phyloP scores from a whole-genome alignment of 75 land plant genomes.

The Gnetum montanum region DNA sequence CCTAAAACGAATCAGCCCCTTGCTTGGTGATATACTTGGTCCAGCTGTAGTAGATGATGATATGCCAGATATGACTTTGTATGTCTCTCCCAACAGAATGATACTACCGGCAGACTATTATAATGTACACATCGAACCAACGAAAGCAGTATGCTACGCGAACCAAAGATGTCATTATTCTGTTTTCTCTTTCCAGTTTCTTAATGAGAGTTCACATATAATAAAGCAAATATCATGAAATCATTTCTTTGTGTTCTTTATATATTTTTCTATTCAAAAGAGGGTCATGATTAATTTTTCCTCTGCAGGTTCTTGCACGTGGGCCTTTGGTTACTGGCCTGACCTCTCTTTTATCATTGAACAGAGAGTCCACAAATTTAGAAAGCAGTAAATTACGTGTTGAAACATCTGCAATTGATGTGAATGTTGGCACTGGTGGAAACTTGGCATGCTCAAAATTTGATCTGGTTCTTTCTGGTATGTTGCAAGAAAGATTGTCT shows the following conservation, averaged over 20 bases:
- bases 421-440: constrained; percentile 16
- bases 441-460: constrained; percentile 17
- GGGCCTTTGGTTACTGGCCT: constrained; percentile 32
- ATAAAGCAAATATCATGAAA: too few relatives aligned
- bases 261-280: not conserved
- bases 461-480: constrained; percentile 36
- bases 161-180: too few relatives aligned
- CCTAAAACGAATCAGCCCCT: constrained; percentile 29
- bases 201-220: not conserved
- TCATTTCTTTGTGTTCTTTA: not conserved
- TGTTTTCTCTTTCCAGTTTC: not conserved
- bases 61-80: constrained; percentile 29
- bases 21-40: constrained; percentile 32
- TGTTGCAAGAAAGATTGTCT: too few relatives aligned
- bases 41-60: constrained; percentile 35
- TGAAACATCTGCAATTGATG: constrained; percentile 23
- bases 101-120: constrained; percentile 22
- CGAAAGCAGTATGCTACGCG: constrained; percentile 28
- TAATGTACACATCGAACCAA: constrained; percentile 19
- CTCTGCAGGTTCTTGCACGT: constrained; percentile 24
- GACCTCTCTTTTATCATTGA: constrained; percentile 13
- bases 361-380: constrained; percentile 13
- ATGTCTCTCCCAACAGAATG: constrained; percentile 21
- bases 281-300: not conserved
- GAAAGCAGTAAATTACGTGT: constrained; percentile 13